These are phyloP conservation scores for Hirsutella rhossiliensis DNA, from an alignment of 2,329 filamentous ascomycete genomes.

Conservation along the genomic window DNA sequence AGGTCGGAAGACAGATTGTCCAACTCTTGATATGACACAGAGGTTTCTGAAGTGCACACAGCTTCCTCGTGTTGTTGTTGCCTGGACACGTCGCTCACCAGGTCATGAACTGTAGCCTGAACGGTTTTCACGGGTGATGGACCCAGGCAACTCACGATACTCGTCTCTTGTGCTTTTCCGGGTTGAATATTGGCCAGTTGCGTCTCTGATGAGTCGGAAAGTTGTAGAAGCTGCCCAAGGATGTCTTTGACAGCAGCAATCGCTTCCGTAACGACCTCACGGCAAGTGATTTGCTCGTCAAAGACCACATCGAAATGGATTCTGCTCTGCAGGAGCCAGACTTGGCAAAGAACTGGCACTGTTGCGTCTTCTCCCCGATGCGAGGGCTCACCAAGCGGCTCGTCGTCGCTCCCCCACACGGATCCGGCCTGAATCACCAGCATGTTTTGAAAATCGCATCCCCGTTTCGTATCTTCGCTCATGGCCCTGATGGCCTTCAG, in stretches of 20 bases:
- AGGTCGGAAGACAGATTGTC: background rate
- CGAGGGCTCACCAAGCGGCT: background rate
- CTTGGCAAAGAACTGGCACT: background rate
- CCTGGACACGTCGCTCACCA: background rate
- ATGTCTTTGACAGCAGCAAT: background rate
- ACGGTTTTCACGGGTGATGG: background rate
- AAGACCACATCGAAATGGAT: slow-evolving; percentile 1
- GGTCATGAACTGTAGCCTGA: background rate
- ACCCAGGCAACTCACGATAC: no score
- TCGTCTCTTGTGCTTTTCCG: background rate
- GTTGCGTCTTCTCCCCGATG: slow-evolving; percentile 1
- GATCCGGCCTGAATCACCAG: background rate
- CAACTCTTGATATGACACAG: background rate
- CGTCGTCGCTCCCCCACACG: background rate
- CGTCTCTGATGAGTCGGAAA: background rate
- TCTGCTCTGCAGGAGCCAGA: background rate
- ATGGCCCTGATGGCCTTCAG: background rate
- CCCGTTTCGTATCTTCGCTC: background rate
- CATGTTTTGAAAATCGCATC: slow-evolving; percentile 1
- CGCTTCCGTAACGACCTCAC: background rate
- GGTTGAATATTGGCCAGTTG: background rate
- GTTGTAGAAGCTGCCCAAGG: background rate
- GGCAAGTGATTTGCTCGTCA: background rate
- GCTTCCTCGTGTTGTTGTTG: background rate
- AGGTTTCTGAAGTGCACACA: background rate